A percentile compares a stretch with the other conserved stretches of the same genome.
Evolutionary conservation across 108 stramenopile genomes (phyloP).

Genomic region (Pelagomonas calceolata): DNA sequence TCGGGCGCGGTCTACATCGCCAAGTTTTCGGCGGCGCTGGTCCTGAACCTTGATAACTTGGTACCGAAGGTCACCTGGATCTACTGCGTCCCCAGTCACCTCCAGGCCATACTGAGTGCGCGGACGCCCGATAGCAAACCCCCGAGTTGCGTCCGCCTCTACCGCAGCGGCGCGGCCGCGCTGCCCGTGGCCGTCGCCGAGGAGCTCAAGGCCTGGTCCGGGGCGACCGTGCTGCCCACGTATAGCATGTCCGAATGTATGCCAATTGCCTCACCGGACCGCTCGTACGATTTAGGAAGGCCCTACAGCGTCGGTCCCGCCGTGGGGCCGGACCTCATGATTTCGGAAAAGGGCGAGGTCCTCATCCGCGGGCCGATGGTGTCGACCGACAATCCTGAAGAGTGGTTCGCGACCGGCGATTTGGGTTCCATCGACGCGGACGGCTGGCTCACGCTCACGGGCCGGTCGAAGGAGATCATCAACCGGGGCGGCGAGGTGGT

Average conservation of each 20-base stretch:
- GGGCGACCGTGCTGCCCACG: constrained; percentile 36
- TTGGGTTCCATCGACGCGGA: constrained; percentile 56
- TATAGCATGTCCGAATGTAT: constrained; percentile 62
- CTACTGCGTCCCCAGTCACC: constrained; percentile 64
- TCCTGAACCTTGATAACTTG: constrained; percentile 9
- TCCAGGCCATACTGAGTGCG: constrained; percentile 44
- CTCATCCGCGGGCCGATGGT: constrained; percentile 1
- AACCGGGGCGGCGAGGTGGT: constrained; percentile 71
- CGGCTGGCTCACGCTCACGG: constrained; percentile 58
- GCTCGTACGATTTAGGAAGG: no score
- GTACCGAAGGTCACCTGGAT: constrained; percentile 43
- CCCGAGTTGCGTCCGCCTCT: background rate
- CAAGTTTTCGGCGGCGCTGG: constrained; percentile 38
- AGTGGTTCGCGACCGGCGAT: constrained; percentile 51
- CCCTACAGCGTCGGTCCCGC: background rate
- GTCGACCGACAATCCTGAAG: constrained; percentile 14
- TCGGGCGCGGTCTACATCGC: constrained; percentile 45
- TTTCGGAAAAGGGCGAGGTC: constrained; percentile 23
- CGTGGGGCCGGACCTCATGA: background rate
- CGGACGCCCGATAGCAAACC: background rate
- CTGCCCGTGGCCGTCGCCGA: background rate
- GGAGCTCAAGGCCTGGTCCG: constrained; percentile 1
- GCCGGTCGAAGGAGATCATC: constrained; percentile 67
- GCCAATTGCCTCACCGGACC: background rate
- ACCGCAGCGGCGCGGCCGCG: no score